These are phyloP conservation scores for Tilletia walkeri DNA, from an alignment of 1,284 basidiomycete genomes.

Conservation along the genomic window DNA sequence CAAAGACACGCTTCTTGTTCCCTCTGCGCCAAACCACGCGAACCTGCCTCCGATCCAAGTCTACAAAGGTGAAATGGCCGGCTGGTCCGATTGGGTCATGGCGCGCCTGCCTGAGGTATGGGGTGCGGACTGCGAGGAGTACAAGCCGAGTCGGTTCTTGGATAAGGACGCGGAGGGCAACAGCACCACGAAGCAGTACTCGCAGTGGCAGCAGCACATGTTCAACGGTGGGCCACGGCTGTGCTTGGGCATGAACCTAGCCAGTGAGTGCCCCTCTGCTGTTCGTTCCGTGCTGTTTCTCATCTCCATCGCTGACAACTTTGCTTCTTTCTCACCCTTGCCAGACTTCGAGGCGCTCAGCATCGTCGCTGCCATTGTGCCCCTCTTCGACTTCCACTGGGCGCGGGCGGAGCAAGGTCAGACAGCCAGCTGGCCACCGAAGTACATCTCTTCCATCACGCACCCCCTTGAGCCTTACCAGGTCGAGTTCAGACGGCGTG, in stretches of 20 bases:
- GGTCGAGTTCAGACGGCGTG: constrained; percentile 5
- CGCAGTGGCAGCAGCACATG: constrained; percentile 42
- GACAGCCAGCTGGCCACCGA: constrained; percentile 23
- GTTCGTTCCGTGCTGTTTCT: not conserved
- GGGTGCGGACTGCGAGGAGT: constrained; percentile 39
- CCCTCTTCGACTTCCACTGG: not conserved
- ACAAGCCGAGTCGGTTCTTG: constrained; percentile 41
- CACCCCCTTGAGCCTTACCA: constrained; percentile 32
- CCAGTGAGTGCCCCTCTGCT: constrained; percentile 22
- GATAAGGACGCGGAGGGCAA: constrained; percentile 22
- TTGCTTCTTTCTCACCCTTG: not conserved
- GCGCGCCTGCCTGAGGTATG: constrained; percentile 40
- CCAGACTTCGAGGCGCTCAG: constrained; percentile 29
- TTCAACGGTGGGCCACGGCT: constrained; percentile 19
- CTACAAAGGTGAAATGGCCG: constrained; percentile 33
- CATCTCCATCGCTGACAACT: not conserved
- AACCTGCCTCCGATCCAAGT: constrained; percentile 42
- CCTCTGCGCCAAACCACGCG: constrained; percentile 34
- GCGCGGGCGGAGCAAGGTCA: too few species aligned
- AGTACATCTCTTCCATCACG: constrained; percentile 36
- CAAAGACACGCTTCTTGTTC: constrained; percentile 41
- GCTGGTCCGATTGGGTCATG: constrained; percentile 50
- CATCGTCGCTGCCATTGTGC: constrained; percentile 22
- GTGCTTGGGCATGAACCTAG: constrained; percentile 45
- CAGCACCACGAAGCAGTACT: constrained; percentile 27